These are phyloP conservation scores for Rhizophagus prolifer DNA, from an alignment of 192 early-diverging fungal genomes.

Conservation along the genomic window DNA sequence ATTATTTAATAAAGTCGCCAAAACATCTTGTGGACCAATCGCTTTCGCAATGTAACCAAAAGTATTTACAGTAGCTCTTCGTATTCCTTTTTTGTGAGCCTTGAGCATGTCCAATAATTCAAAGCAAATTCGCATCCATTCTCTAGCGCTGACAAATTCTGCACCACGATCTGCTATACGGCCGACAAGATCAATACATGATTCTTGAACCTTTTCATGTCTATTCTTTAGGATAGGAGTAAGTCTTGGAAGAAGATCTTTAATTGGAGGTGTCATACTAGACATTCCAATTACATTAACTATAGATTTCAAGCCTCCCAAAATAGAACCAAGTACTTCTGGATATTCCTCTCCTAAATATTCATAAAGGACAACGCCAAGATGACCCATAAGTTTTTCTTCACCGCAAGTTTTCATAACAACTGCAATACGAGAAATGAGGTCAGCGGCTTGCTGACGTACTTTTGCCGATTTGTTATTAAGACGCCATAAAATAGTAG, in stretches of 20 bases:
- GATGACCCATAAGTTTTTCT: conserved; percentile 90
- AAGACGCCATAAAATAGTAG: conserved; percentile 93
- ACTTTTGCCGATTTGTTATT: conserved; percentile 96
- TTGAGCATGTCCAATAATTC: conserved; percentile 96
- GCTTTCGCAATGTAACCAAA: conserved; percentile 99
- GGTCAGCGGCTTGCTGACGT: conserved; percentile 95
- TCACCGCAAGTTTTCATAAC: conserved; percentile 95
- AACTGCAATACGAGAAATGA: conserved; percentile 90
- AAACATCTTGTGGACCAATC: conserved; percentile 98
- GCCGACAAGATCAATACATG: conserved; percentile 89
- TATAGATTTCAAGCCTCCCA: conserved; percentile 90
- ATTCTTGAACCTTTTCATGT: conserved; percentile 68
- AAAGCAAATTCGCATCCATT: conserved; percentile 99
- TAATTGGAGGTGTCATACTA: conserved; percentile 98
- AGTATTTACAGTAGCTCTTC: conserved; percentile 95
- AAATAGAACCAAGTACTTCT: conserved; percentile 94
- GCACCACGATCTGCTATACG: conserved; percentile 98
- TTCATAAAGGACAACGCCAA: conserved; percentile 94
- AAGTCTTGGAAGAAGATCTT: conserved; percentile 90
- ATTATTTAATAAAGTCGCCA: conserved; percentile 97
- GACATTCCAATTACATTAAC: conserved; percentile 98
- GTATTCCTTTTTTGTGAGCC: conserved; percentile 93
- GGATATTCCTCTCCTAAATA: conserved; percentile 99
- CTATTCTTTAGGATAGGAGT: conserved; percentile 99
- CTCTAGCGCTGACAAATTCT: conserved; percentile 91